Base-by-base conservation (phyloP, 2,329 filamentous ascomycete species). In the Alternaria longipes region DNA sequence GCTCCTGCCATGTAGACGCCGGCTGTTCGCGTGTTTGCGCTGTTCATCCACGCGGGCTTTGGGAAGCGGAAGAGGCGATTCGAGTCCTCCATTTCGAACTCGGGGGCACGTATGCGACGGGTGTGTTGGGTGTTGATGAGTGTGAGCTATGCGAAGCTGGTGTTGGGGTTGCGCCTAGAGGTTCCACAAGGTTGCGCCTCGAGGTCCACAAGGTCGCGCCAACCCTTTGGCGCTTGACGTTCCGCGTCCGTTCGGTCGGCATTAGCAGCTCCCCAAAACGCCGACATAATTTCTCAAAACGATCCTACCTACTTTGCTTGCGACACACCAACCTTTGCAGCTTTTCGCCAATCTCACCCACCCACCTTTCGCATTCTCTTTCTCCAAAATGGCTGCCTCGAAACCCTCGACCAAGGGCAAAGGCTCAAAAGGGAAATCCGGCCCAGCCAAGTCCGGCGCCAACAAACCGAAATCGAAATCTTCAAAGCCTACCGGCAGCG, bases 1-100 rank as follows among this genome's bases (percentile, higher is more conserved):
- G 87, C 88, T 73, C 89, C 89, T 32, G 89, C 85, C 44, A 83
- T 76, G 80, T 91, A 91, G 78, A 91, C 87, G 78, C 89, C 89
- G 68, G 85, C 84, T 54, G 85, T 89, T 65, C 88, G 82, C 55
- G 87, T 84, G 73, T 85, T 86, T 63, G 87, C 84, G 79, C 85
- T 90, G 77, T 89, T 90, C 46, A 90, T 79, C 86, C 89, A 90
- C 77, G 85, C 82, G 3, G 89, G 89, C 79, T 87, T 88, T 45
- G 86, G 84, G 77, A 89, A 90, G 71, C 87, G 87, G 80, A 90
- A 91, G 64, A 90, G 85, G 59, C 86, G 83, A 75, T 86, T 81
- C 68, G 81, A 55, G 5, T 34, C 82, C 34, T 84, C 82, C 80
- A 82, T 82, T 41, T 8, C 69, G 60, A n/a, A 20, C 14, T 51